A percentile compares a stretch with the other conserved stretches of the same genome.
phyloP scores from a whole-genome alignment of 768 basidiomycete species.

The Boletus rex-veris region DNA sequence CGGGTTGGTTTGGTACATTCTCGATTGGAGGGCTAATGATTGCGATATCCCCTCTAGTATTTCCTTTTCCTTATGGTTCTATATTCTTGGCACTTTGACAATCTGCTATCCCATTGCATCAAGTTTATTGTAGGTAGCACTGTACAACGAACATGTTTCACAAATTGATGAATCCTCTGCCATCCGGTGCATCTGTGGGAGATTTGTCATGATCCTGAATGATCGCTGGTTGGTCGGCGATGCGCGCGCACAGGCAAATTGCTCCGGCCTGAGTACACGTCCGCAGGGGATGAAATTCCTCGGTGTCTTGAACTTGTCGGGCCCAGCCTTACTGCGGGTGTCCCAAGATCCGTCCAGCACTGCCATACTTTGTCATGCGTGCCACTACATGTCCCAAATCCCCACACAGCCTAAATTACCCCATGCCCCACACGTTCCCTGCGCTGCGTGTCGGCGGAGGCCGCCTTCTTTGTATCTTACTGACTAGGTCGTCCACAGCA shows the following conservation, averaged over 20 bases:
- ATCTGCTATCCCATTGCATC: conserved; percentile 29
- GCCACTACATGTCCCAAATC: conserved; percentile 3
- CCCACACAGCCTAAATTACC: conserved; percentile 22
- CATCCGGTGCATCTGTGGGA: neutral
- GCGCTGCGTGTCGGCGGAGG: conserved; percentile 21
- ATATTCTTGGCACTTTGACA: conserved; percentile 30
- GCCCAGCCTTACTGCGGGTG: conserved; percentile 4
- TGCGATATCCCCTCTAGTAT: conserved; percentile 22
- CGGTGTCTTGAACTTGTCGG: conserved; percentile 2
- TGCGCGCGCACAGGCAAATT: neutral
- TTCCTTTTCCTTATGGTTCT: conserved; percentile 23
- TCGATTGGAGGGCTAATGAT: conserved; percentile 31
- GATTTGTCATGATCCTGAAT: neutral
- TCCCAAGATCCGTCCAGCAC: conserved; percentile 23
- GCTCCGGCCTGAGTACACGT: neutral
- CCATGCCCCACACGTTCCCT: conserved; percentile 22
- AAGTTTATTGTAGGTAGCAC: conserved; percentile 27
- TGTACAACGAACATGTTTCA: conserved; percentile 24
- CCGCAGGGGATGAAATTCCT: neutral
- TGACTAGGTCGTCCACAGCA: conserved; percentile 15
- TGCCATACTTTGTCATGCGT: conserved; percentile 5
- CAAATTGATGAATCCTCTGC: conserved; percentile 1
- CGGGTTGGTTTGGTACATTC: conserved; percentile 26
- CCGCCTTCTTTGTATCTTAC: conserved; percentile 21
- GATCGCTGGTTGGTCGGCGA: conserved; percentile 2